These are phyloP conservation scores for Xylariaceae sp. DNA, from an alignment of 2,329 filamentous ascomycete genomes.

Conservation along the genomic window DNA sequence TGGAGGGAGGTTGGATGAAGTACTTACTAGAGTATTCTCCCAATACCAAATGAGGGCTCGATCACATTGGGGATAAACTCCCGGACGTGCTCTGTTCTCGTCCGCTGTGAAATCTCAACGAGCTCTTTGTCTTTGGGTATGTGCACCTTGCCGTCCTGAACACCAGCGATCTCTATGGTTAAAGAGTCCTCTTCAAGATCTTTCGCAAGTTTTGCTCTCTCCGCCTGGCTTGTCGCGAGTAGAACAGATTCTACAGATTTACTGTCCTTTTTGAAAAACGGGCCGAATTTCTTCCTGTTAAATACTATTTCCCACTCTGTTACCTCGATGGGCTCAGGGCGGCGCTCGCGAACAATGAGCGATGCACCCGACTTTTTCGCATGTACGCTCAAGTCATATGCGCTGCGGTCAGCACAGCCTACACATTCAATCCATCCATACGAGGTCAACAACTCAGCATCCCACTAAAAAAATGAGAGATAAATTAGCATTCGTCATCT, in stretches of 20 bases:
- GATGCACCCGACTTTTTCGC: constrained; percentile 86
- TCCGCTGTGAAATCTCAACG: constrained; percentile 78
- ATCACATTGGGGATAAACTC: constrained; percentile 96
- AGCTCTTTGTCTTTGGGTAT: constrained; percentile 77
- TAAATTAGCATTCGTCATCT: constrained; percentile 3
- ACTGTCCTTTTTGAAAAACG: constrained; percentile 90
- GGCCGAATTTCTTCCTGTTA: constrained; percentile 94
- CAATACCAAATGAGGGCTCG: constrained; percentile 96
- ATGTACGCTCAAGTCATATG: constrained; percentile 90
- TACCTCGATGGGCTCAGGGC: constrained; percentile 71
- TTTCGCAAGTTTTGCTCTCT: constrained; percentile 74
- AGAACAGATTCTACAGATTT: constrained; percentile 80
- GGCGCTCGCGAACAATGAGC: constrained; percentile 76
- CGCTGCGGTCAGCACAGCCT: constrained; percentile 91
- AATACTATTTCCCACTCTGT: constrained; percentile 87
- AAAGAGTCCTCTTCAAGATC: constrained; percentile 73
- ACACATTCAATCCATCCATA: constrained; percentile 99
- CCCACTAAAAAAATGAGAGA: constrained; percentile 54
- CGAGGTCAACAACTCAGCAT: constrained; percentile 85
- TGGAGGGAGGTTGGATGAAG: too few species aligned
- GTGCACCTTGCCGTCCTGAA: constrained; percentile 64
- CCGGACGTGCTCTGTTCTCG: constrained; percentile 73
- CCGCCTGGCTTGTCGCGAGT: constrained; percentile 69
- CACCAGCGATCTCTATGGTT: constrained; percentile 64
- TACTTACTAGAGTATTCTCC: constrained; percentile 72